phyloP scores from a whole-genome alignment of 257 asterid genomes.

The Nicotiana knightiana region DNA sequence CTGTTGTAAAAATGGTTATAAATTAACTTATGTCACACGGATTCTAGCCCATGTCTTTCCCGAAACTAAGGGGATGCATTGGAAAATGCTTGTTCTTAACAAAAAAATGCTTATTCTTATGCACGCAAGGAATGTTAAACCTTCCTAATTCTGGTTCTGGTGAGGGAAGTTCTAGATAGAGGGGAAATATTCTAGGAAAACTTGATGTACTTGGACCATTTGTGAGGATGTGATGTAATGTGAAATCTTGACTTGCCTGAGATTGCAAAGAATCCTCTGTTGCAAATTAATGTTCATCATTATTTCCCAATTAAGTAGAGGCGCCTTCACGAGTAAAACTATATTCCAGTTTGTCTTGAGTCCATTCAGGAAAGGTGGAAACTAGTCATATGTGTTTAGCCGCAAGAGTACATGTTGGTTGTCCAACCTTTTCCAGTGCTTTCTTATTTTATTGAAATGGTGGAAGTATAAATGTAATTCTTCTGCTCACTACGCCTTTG shows the following conservation, averaged over 20 bases:
- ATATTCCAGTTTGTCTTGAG: background rate
- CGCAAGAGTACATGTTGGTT: background rate
- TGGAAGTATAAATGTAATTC: background rate
- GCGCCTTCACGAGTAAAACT: background rate
- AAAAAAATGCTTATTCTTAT: background rate
- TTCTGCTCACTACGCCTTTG: background rate
- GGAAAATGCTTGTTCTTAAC: background rate
- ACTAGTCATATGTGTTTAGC: background rate
- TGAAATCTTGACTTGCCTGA: background rate
- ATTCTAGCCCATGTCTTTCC: background rate
- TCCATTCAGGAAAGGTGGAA: background rate
- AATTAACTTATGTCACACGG: background rate
- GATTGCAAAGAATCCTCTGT: background rate
- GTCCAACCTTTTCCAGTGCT: background rate
- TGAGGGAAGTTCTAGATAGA: background rate
- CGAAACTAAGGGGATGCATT: background rate
- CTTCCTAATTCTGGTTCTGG: background rate
- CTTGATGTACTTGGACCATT: background rate
- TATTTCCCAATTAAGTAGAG: background rate
- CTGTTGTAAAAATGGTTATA: background rate
- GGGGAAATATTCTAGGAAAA: background rate
- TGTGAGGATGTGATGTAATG: background rate
- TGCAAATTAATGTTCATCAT: background rate
- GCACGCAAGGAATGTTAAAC: background rate
- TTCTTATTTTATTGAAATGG: background rate